These are phyloP conservation scores for Draba incana DNA, from an alignment of 345 rosid species.

Conservation along the genomic window DNA sequence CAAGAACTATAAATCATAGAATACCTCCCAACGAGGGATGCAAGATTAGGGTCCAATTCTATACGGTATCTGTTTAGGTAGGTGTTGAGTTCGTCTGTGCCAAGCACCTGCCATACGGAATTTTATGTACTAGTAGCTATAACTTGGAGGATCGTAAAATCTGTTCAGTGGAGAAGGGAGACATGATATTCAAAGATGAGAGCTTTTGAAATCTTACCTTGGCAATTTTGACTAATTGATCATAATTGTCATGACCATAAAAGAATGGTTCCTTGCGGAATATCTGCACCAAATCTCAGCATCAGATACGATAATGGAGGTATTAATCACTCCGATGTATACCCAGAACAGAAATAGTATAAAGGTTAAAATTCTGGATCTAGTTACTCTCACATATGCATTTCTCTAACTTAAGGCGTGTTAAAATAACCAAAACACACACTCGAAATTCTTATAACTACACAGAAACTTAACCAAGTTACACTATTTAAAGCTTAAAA, in stretches of 20 bases:
- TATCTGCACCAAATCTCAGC: slow-evolving; percentile 62
- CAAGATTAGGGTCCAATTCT: slow-evolving; percentile 89
- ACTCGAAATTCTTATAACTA: neutral
- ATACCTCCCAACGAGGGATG: slow-evolving; percentile 91
- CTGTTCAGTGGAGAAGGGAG: slow-evolving; percentile 4
- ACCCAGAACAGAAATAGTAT: too few relatives aligned
- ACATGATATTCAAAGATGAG: slow-evolving; percentile 8
- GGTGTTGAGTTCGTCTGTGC: slow-evolving; percentile 87
- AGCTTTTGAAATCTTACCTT: slow-evolving; percentile 55
- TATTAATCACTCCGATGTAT: neutral
- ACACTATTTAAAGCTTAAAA: slow-evolving; percentile 17
- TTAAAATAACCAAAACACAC: neutral
- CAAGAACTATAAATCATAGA: neutral
- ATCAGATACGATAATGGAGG: slow-evolving; percentile 38
- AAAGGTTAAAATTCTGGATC: too few relatives aligned
- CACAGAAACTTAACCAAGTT: neutral
- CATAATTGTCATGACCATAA: slow-evolving; percentile 98
- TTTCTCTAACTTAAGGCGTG: neutral
- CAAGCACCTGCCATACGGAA: slow-evolving; percentile 66
- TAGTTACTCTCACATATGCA: neutral
- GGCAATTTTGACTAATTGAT: slow-evolving; percentile 95
- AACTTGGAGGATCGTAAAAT: neutral
- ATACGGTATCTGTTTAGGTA: slow-evolving; percentile 82
- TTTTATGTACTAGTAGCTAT: neutral
- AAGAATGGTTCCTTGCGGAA: slow-evolving; percentile 99